These are phyloP conservation scores for Cicer judaicum DNA, from an alignment of 306 rosid species.

Conservation along the genomic window DNA sequence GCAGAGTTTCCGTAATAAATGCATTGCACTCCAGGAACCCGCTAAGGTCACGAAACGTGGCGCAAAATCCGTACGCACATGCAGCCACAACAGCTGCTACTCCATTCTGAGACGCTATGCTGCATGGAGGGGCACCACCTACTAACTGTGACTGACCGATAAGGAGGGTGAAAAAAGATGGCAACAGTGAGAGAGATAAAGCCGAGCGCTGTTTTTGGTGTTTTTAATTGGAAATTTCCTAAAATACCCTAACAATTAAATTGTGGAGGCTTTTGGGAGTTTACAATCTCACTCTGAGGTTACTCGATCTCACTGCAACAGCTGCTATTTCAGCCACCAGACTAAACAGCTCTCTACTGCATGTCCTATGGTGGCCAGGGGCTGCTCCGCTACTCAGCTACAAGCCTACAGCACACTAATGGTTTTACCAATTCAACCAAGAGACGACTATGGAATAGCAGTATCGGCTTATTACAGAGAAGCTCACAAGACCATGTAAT, in stretches of 20 bases:
- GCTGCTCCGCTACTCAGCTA: not conserved
- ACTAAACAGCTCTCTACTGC: not conserved
- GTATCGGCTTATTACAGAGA: not conserved
- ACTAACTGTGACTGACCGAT: not conserved
- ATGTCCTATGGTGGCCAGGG: not conserved
- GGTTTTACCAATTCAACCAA: not conserved
- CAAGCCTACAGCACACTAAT: not conserved
- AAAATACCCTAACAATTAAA: not conserved
- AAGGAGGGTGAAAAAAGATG: not conserved
- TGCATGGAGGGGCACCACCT: no score
- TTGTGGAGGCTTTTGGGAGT: not conserved
- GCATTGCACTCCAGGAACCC: no score
- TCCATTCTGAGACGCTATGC: no score
- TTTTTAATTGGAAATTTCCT: not conserved
- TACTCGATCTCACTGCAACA: not conserved
- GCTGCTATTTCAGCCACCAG: not conserved
- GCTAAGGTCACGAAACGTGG: no score
- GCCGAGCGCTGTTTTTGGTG: not conserved
- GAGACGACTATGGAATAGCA: slow-evolving; percentile 1
- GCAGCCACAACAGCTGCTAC: no score
- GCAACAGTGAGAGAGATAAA: not conserved
- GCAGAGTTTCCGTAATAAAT: no score
- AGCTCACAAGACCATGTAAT: not conserved
- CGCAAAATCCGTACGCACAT: no score
- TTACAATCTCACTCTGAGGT: not conserved